Percentiles rank a stretch among this genome's conserved stretches.
Conservation (phyloP, 2,329 filamentous ascomycete species). For the Hypomyces rosellus region DNA sequence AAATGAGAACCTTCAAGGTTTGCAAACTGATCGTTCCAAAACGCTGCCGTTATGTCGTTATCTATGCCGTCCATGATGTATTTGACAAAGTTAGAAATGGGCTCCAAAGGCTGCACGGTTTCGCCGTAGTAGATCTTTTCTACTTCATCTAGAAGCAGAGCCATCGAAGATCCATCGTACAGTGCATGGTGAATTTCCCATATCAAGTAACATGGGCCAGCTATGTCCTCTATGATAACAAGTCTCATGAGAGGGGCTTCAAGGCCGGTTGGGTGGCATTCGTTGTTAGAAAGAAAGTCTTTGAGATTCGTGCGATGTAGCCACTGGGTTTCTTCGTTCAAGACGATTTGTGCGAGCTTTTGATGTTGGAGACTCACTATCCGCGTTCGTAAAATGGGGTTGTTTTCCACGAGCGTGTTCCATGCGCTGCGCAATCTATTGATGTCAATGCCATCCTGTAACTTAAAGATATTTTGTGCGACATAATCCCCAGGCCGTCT, state of each 20-base stretch:
- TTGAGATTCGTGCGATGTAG: too few species aligned
- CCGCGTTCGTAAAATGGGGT: too few species aligned
- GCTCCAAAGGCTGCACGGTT: conserved; percentile 14
- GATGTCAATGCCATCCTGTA: conserved; percentile 10
- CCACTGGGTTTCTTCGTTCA: too few species aligned
- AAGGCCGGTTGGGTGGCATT: conserved; percentile 1
- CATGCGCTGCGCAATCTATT: conserved; percentile 14
- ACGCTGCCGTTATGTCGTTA: neutral
- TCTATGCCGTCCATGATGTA: conserved; percentile 24
- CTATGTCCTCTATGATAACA: conserved; percentile 2
- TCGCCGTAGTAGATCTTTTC: neutral
- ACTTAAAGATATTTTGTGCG: conserved; percentile 10
- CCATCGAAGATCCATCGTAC: conserved; percentile 42
- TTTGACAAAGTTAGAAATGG: conserved; percentile 36
- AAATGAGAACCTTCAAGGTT: neutral
- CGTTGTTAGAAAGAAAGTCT: neutral
- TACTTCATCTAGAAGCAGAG: conserved; percentile 32
- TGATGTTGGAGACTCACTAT: too few species aligned
- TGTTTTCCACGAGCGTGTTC: neutral
- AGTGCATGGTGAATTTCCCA: conserved; percentile 40
- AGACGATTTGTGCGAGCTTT: too few species aligned
- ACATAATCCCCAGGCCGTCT: conserved; percentile 19
- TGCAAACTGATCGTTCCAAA: neutral
- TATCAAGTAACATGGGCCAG: conserved; percentile 9
- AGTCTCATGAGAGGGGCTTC: conserved; percentile 5